These are phyloP conservation scores for Aureobasidium leucospermi DNA, from an alignment of 2,329 filamentous ascomycete genomes.

Conservation along the genomic window DNA sequence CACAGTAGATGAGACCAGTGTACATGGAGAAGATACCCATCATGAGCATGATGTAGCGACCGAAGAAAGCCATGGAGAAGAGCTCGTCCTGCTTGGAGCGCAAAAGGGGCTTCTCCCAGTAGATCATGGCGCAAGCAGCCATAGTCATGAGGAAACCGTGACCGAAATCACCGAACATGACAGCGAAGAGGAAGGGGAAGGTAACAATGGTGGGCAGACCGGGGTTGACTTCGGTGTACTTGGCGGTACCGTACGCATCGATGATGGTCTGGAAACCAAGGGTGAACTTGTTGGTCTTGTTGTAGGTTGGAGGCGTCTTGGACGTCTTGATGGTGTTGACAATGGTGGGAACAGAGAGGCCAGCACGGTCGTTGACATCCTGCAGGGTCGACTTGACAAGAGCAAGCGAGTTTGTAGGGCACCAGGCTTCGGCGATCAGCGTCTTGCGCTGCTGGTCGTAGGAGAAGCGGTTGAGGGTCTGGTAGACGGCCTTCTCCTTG, in stretches of 20 bases:
- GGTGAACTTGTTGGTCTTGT: conserved; percentile 98
- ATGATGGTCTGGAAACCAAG: conserved; percentile 98
- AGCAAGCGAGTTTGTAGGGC: conserved; percentile 81
- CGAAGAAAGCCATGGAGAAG: conserved; percentile 98
- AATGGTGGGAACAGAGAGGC: conserved; percentile 93
- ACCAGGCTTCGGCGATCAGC: conserved; percentile 96
- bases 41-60: conserved; percentile 95
- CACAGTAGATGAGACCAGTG: conserved; percentile 95
- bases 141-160: conserved; percentile 85
- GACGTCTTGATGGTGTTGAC: conserved; percentile 97
- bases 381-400: conserved; percentile 89
- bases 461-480: conserved; percentile 91
- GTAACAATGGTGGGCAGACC: conserved; percentile 92
- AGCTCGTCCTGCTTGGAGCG: conserved; percentile 92
- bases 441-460: conserved; percentile 95
- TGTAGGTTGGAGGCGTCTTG: conserved; percentile 93
- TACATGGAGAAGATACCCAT: conserved; percentile 98
- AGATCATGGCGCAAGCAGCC: conserved; percentile 85
- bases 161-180: conserved; percentile 99
- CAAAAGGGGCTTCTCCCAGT: conserved; percentile 79
- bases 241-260: conserved; percentile 94
- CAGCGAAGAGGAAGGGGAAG: conserved; percentile 98
- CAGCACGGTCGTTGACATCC: conserved; percentile 92
- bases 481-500: conserved; percentile 97
- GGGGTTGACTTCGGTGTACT: conserved; percentile 95